Percentiles rank a stretch among this genome's conserved stretches.
These are phyloP conservation scores for Xylaria multiplex DNA, from an alignment of 2,329 filamentous ascomycete species.

Conservation along the genomic window DNA sequence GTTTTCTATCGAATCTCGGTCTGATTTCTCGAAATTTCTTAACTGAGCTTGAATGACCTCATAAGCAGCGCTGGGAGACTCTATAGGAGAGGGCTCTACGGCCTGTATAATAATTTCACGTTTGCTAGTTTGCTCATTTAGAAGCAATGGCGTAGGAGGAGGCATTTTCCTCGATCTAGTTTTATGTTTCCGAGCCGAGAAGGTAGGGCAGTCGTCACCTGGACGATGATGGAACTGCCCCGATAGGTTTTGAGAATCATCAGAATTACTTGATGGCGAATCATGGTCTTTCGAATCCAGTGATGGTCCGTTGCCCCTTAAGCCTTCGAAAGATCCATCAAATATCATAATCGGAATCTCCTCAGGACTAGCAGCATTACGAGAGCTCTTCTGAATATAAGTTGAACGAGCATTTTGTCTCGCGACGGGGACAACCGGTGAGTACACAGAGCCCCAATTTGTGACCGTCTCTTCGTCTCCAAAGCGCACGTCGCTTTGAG, in stretches of 20 bases:
- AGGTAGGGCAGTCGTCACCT: conserved; percentile 67
- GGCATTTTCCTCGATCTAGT: conserved; percentile 61
- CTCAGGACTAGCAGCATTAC: conserved; percentile 28
- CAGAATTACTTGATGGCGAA: conserved; percentile 32
- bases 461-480: conserved; percentile 56
- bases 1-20: conserved; percentile 51
- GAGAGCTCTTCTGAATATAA: conserved; percentile 50
- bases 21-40: conserved; percentile 57
- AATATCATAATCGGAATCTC: conserved; percentile 59
- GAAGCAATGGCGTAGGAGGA: conserved; percentile 65
- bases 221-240: conserved; percentile 64
- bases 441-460: conserved; percentile 63
- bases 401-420: conserved; percentile 55
- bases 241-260: conserved; percentile 12
- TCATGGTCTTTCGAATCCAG: conserved; percentile 47
- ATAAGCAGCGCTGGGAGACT: conserved; percentile 62
- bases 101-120: conserved; percentile 57
- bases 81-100: conserved; percentile 62
- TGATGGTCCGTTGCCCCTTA: conserved; percentile 42
- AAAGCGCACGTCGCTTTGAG: conserved; percentile 50
- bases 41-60: conserved; percentile 64
- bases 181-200: conserved; percentile 63
- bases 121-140: conserved; percentile 56
- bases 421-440: conserved; percentile 57
- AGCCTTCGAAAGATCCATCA: conserved; percentile 49